Evolutionary conservation across 2,329 filamentous ascomycete genomes (phyloP).

Genomic region (Ophiostoma ulmi): DNA sequence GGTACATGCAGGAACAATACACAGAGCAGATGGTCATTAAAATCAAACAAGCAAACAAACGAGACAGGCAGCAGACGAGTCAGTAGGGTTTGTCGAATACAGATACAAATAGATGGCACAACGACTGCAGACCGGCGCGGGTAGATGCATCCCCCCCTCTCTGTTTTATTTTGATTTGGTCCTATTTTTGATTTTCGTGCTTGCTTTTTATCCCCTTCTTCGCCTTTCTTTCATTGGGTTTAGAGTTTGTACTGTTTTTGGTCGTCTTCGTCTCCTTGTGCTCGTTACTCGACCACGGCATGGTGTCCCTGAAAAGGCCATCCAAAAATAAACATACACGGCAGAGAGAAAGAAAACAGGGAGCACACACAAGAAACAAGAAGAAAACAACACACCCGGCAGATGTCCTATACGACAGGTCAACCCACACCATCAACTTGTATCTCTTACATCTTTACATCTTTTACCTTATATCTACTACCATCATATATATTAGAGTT

Average conservation of each 20-base stretch:
- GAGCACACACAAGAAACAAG: neutral
- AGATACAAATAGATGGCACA: neutral
- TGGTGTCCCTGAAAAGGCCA: neutral
- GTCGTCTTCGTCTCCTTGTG: neutral
- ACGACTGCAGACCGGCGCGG: neutral
- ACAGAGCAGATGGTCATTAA: neutral
- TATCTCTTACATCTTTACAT: neutral
- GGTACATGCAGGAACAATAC: conserved; percentile 20
- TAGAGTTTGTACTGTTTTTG: neutral
- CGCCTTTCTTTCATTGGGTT: neutral
- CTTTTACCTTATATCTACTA: too few relatives aligned
- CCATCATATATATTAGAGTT: neutral
- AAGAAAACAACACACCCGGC: neutral
- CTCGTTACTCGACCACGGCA: conserved; percentile 5
- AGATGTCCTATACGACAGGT: neutral
- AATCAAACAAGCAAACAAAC: neutral
- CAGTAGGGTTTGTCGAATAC: neutral
- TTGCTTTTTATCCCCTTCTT: neutral
- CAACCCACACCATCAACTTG: neutral
- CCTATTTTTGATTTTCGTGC: neutral
- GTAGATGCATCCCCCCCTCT: neutral
- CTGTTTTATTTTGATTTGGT: neutral
- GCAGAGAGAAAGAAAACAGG: neutral
- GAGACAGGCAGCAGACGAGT: neutral
- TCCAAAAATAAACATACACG: conserved; percentile 5